Evolutionary conservation across 305 asterid genomes (phyloP).

Genomic region (Rubia peregrina): DNA sequence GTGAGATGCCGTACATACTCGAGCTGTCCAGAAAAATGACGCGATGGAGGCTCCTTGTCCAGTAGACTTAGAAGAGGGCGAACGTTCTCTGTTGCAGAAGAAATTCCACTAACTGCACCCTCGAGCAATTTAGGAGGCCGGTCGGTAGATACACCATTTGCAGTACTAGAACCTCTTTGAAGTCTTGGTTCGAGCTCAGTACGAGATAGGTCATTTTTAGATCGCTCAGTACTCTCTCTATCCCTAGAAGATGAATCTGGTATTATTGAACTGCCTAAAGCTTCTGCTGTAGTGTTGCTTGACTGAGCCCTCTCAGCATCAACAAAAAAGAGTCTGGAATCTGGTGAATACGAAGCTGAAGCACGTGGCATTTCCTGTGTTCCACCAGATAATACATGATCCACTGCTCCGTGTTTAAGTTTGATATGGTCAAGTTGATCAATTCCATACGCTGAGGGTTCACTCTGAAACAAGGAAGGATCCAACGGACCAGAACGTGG

Average conservation of each 20-base stretch:
- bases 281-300: slow-evolving; percentile 41
- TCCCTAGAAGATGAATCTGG: slow-evolving; percentile 26
- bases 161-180: slow-evolving; percentile 49
- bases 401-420: slow-evolving; percentile 48
- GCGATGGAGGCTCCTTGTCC: slow-evolving; percentile 98
- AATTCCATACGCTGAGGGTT: slow-evolving; percentile 48
- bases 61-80: slow-evolving; percentile 87
- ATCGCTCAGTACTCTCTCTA: slow-evolving; percentile 36
- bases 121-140: slow-evolving; percentile 57
- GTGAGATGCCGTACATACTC: slow-evolving; percentile 91
- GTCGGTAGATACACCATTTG: slow-evolving; percentile 56
- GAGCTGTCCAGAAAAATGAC: slow-evolving; percentile 95
- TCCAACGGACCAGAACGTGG: slow-evolving; percentile 78
- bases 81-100: slow-evolving; percentile 54
- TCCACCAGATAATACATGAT: slow-evolving; percentile 48
- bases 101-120: slow-evolving; percentile 51
- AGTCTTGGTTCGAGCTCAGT: slow-evolving; percentile 59
- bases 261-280: slow-evolving; percentile 37
- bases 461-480: slow-evolving; percentile 52
- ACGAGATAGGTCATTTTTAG: slow-evolving; percentile 54
- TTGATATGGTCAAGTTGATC: slow-evolving; percentile 64
- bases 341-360: slow-evolving; percentile 67
- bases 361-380: slow-evolving; percentile 55
- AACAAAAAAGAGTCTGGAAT: slow-evolving; percentile 42
- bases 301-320: slow-evolving; percentile 51